Conservation (phyloP, 2,329 filamentous ascomycete species). For the Eurotiales sp. region DNA sequence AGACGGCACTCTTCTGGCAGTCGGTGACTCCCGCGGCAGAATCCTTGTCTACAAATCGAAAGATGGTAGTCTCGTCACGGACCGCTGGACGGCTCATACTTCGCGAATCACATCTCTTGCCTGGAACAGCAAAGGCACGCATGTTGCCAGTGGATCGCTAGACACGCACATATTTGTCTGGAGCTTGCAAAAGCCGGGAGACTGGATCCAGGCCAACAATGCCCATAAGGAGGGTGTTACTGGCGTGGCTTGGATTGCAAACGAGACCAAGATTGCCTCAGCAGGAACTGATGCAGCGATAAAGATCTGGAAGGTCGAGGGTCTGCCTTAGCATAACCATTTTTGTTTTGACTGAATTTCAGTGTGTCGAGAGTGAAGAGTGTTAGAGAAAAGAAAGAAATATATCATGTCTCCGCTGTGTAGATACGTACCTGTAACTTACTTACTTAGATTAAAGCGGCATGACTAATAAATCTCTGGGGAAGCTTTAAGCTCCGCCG, state of each 20-base stretch:
- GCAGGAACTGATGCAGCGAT: constrained; percentile 83
- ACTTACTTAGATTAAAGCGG: too few species aligned
- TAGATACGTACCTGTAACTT: too few species aligned
- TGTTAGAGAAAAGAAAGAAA: too few species aligned
- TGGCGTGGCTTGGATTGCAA: constrained; percentile 75
- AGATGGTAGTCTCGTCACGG: constrained; percentile 70
- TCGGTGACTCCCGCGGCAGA: constrained; percentile 79
- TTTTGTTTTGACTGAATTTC: not conserved
- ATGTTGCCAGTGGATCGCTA: constrained; percentile 77
- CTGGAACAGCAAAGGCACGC: constrained; percentile 75
- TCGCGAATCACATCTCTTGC: constrained; percentile 63
- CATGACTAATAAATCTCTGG: too few species aligned
- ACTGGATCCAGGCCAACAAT: constrained; percentile 76
- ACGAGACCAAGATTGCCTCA: constrained; percentile 65
- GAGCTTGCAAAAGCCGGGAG: constrained; percentile 79
- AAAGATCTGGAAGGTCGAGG: constrained; percentile 76
- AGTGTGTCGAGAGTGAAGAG: too few species aligned
- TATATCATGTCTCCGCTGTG: too few species aligned
- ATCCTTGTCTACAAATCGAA: constrained; percentile 73
- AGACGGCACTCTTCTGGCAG: constrained; percentile 72
- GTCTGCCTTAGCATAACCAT: constrained; percentile 35
- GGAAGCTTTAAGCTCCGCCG: too few species aligned
- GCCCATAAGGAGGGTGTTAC: constrained; percentile 96
- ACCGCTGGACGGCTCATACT: constrained; percentile 71
- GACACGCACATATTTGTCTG: constrained; percentile 93